Evolutionary conservation across 805 yeast species (phyloP), one percentile per base, ranked within the genome.

Genomic region (Schwanniomyces pseudopolymorphus): DNA sequence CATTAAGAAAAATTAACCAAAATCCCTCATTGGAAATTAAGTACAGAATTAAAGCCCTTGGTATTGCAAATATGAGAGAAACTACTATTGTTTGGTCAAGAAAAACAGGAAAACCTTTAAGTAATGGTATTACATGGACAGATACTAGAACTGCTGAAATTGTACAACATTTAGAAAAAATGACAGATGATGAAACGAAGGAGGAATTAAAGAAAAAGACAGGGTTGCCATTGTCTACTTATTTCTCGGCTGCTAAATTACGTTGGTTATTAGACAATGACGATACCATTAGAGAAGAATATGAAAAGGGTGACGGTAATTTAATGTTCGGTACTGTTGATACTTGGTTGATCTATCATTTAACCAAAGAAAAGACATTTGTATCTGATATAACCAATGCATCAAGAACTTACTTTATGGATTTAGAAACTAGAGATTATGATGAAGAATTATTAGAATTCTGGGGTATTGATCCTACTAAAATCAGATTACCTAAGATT

Each of bases 61-160:
- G 98, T 21, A 81, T 91, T 55, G 94, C 97, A 43, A 92, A 90
- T 69, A 95, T 92, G 94, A 81, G 98, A 63, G 98, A 91, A 70
- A 91, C 98, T 37, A 85, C 96, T 24, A 77, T 86, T 44, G 83
- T 91, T 41, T 91, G 97, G 97, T 85, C 89, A 47, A 78, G 83
- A 54, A 74, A 74, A 44, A 89, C 97, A 2, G 97, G 97, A 35
- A 70, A 73, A 53, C 95, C 96, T 3, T 78, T 89, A 45, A 79
- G 84, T 61, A 85, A 87, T 63, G 97, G 97, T 59, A 89, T 91
- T 64, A 96, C 91, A 31, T 91, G 98, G 98, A 88, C 92, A 51
- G 98, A 91, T 69, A 87, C 96, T 35, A 80, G 98, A 61, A 92
- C 96, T 35, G 70, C 87, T 8, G 81, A 75, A 16, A 77, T 87